A percentile compares a stretch with the other conserved stretches of the same genome.
Conservation (phyloP, 352 stramenopile genomes). For the Phytopythium sindhum region DNA sequence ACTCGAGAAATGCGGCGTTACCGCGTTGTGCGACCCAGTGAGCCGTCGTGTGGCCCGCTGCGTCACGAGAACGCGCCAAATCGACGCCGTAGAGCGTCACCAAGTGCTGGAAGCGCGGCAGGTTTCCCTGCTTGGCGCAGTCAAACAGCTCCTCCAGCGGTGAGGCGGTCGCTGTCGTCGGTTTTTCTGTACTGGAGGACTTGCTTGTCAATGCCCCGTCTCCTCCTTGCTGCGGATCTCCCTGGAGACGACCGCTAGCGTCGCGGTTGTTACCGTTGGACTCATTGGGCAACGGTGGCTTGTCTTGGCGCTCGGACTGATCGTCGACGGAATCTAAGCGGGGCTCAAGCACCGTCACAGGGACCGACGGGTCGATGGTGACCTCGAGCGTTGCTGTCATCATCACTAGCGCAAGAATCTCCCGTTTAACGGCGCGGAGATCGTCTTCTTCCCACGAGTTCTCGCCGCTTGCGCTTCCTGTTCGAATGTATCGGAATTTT, state of each 20-base stretch:
- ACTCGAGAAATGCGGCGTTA: constrained; percentile 52
- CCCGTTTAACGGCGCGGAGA: not conserved
- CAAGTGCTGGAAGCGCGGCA: constrained; percentile 49
- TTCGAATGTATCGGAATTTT: too few relatives aligned
- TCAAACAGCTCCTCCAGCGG: constrained; percentile 63
- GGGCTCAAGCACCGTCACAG: not conserved
- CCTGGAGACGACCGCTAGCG: too few relatives aligned
- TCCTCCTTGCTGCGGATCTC: too few relatives aligned
- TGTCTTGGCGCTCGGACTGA: not conserved
- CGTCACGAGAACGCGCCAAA: constrained; percentile 38
- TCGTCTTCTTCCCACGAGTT: too few relatives aligned
- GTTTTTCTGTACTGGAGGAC: not conserved
- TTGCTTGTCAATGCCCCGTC: not conserved
- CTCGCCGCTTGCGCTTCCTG: too few relatives aligned
- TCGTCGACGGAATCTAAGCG: not conserved
- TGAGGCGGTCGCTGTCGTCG: constrained; percentile 1
- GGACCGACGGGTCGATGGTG: not conserved
- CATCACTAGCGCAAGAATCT: not conserved
- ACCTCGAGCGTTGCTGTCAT: not conserved
- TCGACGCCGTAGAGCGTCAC: constrained; percentile 35
- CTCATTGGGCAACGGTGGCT: not conserved
- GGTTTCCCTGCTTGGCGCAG: constrained; percentile 58
- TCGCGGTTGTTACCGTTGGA: not conserved
- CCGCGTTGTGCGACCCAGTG: constrained; percentile 71
- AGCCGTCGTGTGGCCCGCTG: constrained; percentile 62